Evolutionary conservation across 108 stramenopile genomes (phyloP).

Genomic region (Discostella pseudostelligera): DNA sequence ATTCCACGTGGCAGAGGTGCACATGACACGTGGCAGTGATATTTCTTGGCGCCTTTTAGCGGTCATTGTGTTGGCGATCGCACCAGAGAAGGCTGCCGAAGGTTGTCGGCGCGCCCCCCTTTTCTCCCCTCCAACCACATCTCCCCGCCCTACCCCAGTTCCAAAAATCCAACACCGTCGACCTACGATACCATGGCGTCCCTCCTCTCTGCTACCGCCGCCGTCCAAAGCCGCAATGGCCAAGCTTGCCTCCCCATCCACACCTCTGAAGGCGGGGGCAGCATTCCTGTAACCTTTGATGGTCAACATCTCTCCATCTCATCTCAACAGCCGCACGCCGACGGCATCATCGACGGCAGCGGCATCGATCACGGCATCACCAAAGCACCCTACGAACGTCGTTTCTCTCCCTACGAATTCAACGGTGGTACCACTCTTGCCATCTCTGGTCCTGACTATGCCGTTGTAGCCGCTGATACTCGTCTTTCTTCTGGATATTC

Average conservation of each 20-base stretch:
- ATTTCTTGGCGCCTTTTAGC: no score
- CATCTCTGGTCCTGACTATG: constrained; percentile 90
- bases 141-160: no score
- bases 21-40: no score
- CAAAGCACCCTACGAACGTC: constrained; percentile 78
- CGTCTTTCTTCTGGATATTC: constrained; percentile 90
- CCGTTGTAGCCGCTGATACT: constrained; percentile 96
- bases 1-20: no score
- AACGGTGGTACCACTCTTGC: constrained; percentile 91
- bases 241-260: constrained; percentile 44
- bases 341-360: constrained; percentile 27
- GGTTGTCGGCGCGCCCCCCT: no score
- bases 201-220: constrained; percentile 32
- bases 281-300: constrained; percentile 45
- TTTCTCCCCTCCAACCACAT: no score
- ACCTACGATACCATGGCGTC: constrained; percentile 28
- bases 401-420: constrained; percentile 91
- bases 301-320: constrained; percentile 32
- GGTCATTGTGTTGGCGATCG: no score
- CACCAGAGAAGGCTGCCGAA: no score
- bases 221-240: constrained; percentile 47
- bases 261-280: constrained; percentile 39
- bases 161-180: no score
- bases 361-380: constrained; percentile 75
- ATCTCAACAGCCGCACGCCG: constrained; percentile 11